phyloP scores from a whole-genome alignment of 2,329 filamentous ascomycete species.

The Calonectria pseudoreteaudii region DNA sequence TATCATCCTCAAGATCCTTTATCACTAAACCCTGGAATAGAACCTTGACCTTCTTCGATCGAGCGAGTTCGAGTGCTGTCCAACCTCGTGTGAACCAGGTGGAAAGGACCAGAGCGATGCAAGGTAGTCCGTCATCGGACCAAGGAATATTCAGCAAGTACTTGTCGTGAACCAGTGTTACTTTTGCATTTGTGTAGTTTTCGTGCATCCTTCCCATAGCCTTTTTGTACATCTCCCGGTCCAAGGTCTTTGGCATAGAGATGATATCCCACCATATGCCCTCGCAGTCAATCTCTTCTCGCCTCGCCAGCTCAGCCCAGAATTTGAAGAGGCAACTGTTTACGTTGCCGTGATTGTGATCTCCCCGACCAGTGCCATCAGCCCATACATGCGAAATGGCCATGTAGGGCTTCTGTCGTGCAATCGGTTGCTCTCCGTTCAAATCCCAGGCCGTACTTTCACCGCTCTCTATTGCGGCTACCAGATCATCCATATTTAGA shows the following conservation, averaged over 20 bases:
- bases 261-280: neutral
- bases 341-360: neutral
- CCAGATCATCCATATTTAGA: too few species aligned
- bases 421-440: neutral
- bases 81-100: neutral
- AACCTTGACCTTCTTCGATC: neutral
- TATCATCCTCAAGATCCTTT: neutral
- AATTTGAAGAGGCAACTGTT: neutral
- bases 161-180: neutral
- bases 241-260: neutral
- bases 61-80: neutral
- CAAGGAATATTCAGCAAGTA: neutral
- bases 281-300: neutral
- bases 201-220: neutral
- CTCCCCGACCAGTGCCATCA: neutral
- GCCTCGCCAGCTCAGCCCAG: neutral
- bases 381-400: neutral
- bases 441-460: neutral
- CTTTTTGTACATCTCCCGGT: neutral
- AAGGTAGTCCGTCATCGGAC: neutral
- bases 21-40: neutral
- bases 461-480: neutral
- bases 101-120: neutral
- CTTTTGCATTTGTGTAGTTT: neutral
- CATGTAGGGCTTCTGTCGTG: neutral